Evolutionary conservation across 176 grass and related monocot genomes (phyloP).

Genomic region (Rhipidocladum racemiflorum): DNA sequence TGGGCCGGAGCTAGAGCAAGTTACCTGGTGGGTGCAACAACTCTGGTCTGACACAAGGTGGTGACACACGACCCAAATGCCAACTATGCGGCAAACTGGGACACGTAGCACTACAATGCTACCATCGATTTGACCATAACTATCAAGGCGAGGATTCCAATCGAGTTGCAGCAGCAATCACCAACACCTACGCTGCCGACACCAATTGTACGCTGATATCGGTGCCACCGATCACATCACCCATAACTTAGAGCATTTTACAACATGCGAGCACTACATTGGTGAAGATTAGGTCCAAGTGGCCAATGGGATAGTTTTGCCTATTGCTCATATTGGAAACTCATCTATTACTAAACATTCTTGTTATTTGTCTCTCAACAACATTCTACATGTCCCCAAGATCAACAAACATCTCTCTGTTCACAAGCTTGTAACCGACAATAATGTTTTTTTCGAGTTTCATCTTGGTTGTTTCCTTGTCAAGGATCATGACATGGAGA

Average conservation of each 20-base stretch:
- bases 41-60: background rate
- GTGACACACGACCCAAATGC: background rate
- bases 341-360: background rate
- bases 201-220: background rate
- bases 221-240: background rate
- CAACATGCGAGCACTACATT: background rate
- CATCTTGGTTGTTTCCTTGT: background rate
- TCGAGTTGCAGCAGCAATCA: background rate
- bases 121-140: background rate
- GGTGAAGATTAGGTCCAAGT: background rate
- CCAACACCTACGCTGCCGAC: background rate
- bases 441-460: background rate
- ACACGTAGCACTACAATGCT: background rate
- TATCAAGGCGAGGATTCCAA: background rate
- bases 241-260: background rate
- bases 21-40: no score
- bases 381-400: background rate
- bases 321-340: background rate
- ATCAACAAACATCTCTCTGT: background rate
- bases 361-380: background rate
- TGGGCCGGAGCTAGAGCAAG: fast-evolving
- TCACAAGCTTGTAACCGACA: background rate
- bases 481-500: no score
- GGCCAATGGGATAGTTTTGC: background rate
- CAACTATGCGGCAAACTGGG: background rate